Conservation (phyloP, 441 rosid genomes). For the Metrosideros polymorpha region DNA sequence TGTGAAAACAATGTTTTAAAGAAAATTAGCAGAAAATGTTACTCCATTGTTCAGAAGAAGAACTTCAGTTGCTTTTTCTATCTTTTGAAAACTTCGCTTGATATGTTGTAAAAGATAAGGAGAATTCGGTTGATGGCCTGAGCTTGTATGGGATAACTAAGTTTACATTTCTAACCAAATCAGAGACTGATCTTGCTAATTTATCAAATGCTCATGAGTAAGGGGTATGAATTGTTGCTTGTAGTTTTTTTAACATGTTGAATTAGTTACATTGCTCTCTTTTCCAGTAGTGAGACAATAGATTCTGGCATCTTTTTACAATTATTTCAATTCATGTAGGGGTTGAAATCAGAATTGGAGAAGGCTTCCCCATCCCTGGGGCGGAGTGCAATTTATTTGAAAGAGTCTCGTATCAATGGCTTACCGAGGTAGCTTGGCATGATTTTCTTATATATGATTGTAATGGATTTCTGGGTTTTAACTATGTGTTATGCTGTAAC, state of each 20-base stretch:
- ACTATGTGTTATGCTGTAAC: background rate
- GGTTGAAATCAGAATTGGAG: slow-evolving; percentile 85
- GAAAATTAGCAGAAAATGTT: background rate
- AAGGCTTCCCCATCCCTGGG: slow-evolving; percentile 84
- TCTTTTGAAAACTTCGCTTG: background rate
- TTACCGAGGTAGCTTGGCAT: slow-evolving; percentile 53
- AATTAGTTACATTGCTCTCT: background rate
- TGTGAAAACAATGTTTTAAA: background rate
- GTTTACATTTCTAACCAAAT: background rate
- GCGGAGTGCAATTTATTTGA: slow-evolving; percentile 69
- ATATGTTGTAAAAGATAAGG: background rate
- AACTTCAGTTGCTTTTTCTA: background rate
- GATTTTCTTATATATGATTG: background rate
- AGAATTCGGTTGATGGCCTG: background rate
- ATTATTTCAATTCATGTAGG: slow-evolving; percentile 23
- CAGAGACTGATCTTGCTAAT: background rate
- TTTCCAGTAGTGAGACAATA: background rate
- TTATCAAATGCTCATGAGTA: background rate
- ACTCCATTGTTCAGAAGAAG: background rate
- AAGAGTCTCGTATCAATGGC: slow-evolving; percentile 72
- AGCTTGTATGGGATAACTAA: background rate
- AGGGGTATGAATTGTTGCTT: background rate
- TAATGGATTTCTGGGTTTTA: background rate
- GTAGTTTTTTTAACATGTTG: background rate
- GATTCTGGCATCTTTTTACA: background rate